Evolutionary conservation across 2,329 filamentous ascomycete genomes (phyloP).

Genomic region (Ramularia collo-cygni): DNA sequence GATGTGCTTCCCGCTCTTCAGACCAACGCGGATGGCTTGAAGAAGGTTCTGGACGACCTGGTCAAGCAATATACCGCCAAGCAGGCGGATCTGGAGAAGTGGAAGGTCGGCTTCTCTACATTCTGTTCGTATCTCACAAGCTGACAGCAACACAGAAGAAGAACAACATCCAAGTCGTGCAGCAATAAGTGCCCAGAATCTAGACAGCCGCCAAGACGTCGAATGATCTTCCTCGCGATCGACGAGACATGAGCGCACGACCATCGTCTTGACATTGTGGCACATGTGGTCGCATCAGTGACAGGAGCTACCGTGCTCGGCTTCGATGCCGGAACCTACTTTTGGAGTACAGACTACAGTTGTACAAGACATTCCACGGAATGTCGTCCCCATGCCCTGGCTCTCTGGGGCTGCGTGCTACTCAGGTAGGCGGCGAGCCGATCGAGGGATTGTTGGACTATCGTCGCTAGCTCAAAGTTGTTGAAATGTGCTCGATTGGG

Average conservation of each 20-base stretch:
- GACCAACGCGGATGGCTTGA: conserved; percentile 89
- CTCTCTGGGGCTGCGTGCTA: no score
- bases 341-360: no score
- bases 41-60: conserved; percentile 87
- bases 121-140: conserved; percentile 1
- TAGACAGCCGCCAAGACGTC: background rate
- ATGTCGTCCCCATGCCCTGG: no score
- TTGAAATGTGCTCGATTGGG: no score
- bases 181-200: no score
- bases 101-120: conserved; percentile 66
- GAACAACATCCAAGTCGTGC: conserved; percentile 82
- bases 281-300: background rate
- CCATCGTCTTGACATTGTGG: background rate
- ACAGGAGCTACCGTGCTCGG: background rate
- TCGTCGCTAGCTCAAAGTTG: no score
- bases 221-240: no score
- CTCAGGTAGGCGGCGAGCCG: no score
- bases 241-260: no score
- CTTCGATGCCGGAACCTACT: no score
- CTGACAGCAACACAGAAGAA: conserved; percentile 57
- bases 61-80: conserved; percentile 95
- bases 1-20: conserved; percentile 86
- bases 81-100: conserved; percentile 91
- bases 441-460: no score
- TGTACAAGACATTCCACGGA: no score